These are phyloP conservation scores for Trichoderma simmonsii DNA, from an alignment of 2,329 filamentous ascomycete genomes.

Conservation along the genomic window DNA sequence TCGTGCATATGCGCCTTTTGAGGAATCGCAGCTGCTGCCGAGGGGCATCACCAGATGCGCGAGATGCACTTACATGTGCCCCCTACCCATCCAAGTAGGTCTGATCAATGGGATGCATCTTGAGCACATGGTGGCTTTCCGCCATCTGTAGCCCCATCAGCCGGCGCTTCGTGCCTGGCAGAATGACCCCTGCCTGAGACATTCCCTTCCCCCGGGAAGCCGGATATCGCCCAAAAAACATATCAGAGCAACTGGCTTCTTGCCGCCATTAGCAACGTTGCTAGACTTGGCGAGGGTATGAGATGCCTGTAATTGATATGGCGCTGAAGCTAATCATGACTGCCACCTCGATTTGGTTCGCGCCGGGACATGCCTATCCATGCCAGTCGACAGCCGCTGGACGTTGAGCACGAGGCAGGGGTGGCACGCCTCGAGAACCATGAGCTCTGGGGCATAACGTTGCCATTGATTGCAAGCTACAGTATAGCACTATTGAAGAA, in stretches of 20 bases:
- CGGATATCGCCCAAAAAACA: background rate
- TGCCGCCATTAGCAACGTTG: conserved; percentile 17
- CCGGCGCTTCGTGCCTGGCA: background rate
- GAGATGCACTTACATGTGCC: background rate
- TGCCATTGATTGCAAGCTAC: background rate
- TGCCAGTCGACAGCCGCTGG: background rate
- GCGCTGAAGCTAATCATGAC: background rate
- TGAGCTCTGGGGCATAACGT: background rate
- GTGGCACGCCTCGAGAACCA: background rate
- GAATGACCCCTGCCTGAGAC: background rate
- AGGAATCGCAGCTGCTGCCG: background rate
- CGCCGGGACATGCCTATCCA: conserved; percentile 3
- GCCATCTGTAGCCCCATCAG: background rate
- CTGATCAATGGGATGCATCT: background rate
- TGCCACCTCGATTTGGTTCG: background rate
- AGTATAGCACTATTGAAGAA: background rate
- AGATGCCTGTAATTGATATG: background rate
- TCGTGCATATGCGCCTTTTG: background rate
- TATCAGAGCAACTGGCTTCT: background rate
- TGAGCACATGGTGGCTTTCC: background rate
- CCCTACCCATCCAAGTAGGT: background rate
- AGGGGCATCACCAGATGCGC: background rate
- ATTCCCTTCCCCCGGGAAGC: background rate
- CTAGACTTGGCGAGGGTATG: conserved; percentile 12
- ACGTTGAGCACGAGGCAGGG: background rate